Evolutionary conservation across 495 filamentous ascomycete genomes (phyloP), one percentile per base, ranked within the genome.

Genomic region (Tuber borchii): DNA sequence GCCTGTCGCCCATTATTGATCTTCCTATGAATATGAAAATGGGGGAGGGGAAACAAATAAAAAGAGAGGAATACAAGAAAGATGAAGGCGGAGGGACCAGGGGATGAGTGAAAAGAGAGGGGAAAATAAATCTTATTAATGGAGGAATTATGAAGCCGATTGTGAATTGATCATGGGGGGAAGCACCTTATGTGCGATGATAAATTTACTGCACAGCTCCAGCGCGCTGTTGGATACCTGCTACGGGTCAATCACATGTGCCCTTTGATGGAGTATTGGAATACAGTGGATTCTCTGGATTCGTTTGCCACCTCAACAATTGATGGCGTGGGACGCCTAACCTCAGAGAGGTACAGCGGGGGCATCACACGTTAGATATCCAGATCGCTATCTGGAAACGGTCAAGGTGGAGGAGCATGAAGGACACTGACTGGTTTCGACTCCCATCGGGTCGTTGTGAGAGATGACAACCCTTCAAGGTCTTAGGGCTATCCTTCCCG

Each of bases 391-490:
- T 61, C 12, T 61, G 51, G 88, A 88, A 20, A 83, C 87, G 79
- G 88, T 89, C 46, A 84, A 85, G 22, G 88, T 87, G 7, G 86
- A 86, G 72, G 87, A 89, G 43, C 84, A 86, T 73, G 79, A 86
- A 19, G 86, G 87, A 69, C 84, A 85, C 72, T 84, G 85, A 14
- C 73, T 89, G 46, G 87, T 89, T 42, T 84, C 87, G 1, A 88
- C 87, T 8, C 88, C 88, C 0, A 89, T 90, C 87, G 86, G 87
- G 73, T 89, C 87, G 82, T 79, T 90, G 37, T 90, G 88, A 78
- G 88, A 89, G 76, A 88, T 90, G 43, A 90, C 88, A 10, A 89
- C 87, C 68, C 81, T 90, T 72, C 85, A 87, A 43, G 86, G 88
- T 69, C 75, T 88, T 72, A 82, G 87, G n/a, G 85, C 85, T 71